Percentiles rank a stretch among this genome's conserved stretches.
Evolutionary conservation across 495 filamentous ascomycete genomes (phyloP).

Genomic region (Pseudomonodictys pantanalensis): DNA sequence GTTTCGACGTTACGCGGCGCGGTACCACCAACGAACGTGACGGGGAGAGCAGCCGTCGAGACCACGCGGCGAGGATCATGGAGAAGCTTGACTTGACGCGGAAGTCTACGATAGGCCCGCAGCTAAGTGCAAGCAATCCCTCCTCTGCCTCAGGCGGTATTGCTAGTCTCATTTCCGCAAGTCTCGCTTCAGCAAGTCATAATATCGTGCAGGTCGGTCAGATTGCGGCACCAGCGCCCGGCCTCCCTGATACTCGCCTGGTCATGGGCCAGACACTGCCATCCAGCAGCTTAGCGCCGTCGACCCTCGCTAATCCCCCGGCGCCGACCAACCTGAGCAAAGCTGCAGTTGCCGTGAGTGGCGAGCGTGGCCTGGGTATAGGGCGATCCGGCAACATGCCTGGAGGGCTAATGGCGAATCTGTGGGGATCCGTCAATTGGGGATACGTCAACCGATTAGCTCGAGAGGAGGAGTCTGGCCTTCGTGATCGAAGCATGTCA

Average conservation of each 20-base stretch:
- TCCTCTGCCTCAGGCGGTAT: slow-evolving; percentile 63
- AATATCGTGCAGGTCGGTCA: slow-evolving; percentile 60
- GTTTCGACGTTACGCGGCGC: slow-evolving; percentile 65
- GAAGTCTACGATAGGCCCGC: slow-evolving; percentile 58
- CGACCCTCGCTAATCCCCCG: slow-evolving; percentile 80
- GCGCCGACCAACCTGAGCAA: slow-evolving; percentile 85
- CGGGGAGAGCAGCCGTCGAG: slow-evolving; percentile 59
- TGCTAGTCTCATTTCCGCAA: slow-evolving; percentile 81
- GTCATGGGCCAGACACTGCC: slow-evolving; percentile 46
- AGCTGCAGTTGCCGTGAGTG: slow-evolving; percentile 74
- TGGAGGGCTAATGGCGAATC: slow-evolving; percentile 81
- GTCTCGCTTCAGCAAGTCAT: slow-evolving; percentile 83
- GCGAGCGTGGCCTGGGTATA: slow-evolving; percentile 65
- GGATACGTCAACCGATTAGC: slow-evolving; percentile 68
- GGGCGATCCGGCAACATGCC: slow-evolving; percentile 65
- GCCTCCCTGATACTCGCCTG: slow-evolving; percentile 28
- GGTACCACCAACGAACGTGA: slow-evolving; percentile 54
- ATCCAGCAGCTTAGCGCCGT: slow-evolving; percentile 70
- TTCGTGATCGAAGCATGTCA: slow-evolving; percentile 16
- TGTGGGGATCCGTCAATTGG: slow-evolving; percentile 88
- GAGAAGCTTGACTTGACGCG: slow-evolving; percentile 89
- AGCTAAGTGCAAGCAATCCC: slow-evolving; percentile 35
- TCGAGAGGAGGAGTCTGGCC: slow-evolving; percentile 49
- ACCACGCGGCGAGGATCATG: slow-evolving; percentile 83
- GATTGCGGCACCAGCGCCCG: slow-evolving; percentile 36